Conservation (phyloP, 345 rosid species). For the Carallia brachiata region DNA sequence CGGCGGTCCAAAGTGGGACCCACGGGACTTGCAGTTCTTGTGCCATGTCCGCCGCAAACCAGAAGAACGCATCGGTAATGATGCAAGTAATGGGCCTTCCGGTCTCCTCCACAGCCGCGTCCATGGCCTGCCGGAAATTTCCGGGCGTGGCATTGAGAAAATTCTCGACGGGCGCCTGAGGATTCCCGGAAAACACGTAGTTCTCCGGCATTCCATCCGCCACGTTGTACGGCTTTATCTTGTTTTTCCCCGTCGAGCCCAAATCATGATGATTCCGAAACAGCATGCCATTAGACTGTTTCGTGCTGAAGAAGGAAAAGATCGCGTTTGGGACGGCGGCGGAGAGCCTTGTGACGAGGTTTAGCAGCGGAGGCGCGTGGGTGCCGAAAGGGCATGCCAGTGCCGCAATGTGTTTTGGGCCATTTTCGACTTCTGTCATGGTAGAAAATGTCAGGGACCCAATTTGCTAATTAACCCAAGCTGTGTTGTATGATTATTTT, state of each 20-base stretch:
- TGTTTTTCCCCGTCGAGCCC: background rate
- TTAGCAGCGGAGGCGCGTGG: slow-evolving; percentile 25
- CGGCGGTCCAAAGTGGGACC: slow-evolving; percentile 49
- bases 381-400: slow-evolving; percentile 25
- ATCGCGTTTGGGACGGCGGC: slow-evolving; percentile 10
- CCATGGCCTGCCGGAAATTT: slow-evolving; percentile 31
- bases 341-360: slow-evolving; percentile 13
- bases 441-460: background rate
- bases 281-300: slow-evolving; percentile 23
- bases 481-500: too few relatives aligned
- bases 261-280: slow-evolving; percentile 2
- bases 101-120: slow-evolving; percentile 23
- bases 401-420: slow-evolving; percentile 21
- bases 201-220: slow-evolving; percentile 39
- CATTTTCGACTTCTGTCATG: background rate
- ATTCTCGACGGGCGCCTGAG: slow-evolving; percentile 31
- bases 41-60: slow-evolving; percentile 53
- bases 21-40: slow-evolving; percentile 42
- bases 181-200: slow-evolving; percentile 21
- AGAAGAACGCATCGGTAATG: slow-evolving; percentile 48
- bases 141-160: slow-evolving; percentile 39
- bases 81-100: slow-evolving; percentile 35
- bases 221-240: slow-evolving; percentile 19
- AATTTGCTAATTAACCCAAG: too few relatives aligned
- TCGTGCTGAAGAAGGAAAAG: slow-evolving; percentile 45